phyloP scores from a whole-genome alignment of 23 red algal species.

The Pyropia haitanensis region DNA sequence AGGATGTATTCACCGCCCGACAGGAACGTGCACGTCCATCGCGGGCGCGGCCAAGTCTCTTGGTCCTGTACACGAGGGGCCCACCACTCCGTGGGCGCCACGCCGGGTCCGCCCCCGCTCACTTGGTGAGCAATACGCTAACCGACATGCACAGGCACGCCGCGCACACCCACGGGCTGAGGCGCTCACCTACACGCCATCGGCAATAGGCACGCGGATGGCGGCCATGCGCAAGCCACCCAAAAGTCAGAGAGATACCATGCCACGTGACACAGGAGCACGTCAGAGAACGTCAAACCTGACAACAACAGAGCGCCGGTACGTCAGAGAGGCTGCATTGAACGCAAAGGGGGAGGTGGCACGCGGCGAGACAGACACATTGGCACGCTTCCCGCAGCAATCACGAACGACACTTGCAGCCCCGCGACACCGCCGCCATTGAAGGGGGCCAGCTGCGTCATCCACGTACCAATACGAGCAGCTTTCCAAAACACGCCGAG shows the following conservation, averaged over 20 bases:
- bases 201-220: neutral
- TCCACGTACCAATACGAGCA: constrained; percentile 71
- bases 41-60: too few species aligned
- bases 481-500: constrained; percentile 97
- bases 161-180: constrained; percentile 74
- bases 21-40: too few species aligned
- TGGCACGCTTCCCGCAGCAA: neutral
- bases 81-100: too few species aligned
- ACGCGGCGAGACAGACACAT: neutral
- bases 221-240: neutral
- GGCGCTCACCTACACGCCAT: constrained; percentile 50
- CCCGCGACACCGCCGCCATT: neutral
- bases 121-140: constrained; percentile 48
- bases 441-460: neutral
- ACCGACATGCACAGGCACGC: constrained; percentile 66
- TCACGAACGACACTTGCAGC: neutral
- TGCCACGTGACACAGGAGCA: neutral
- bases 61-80: too few species aligned
- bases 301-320: neutral
- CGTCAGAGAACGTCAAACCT: neutral
- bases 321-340: neutral
- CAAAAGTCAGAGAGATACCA: neutral
- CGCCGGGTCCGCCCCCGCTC: neutral
- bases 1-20: too few species aligned
- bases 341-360: neutral